phyloP scores from a whole-genome alignment of 768 basidiomycete species.

The Mrakia frigida region DNA sequence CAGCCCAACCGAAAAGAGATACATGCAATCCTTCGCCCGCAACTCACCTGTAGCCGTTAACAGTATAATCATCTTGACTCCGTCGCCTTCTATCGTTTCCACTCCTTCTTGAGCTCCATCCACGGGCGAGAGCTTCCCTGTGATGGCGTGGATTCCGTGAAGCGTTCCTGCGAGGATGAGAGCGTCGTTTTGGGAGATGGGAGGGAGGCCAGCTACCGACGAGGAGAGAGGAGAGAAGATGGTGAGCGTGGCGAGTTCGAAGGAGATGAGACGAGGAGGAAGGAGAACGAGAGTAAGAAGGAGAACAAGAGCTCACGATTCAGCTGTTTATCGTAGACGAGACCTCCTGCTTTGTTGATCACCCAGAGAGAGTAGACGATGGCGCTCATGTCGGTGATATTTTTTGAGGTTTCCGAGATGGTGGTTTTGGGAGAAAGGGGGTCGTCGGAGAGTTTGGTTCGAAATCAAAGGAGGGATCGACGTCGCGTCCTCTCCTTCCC shows the following conservation, averaged over 20 bases:
- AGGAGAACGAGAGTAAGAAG: not conserved
- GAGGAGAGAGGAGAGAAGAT: not conserved
- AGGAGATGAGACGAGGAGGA: conserved; percentile 15
- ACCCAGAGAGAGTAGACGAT: conserved; percentile 50
- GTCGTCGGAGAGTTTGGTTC: not conserved
- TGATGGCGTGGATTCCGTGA: conserved; percentile 98
- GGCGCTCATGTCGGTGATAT: not conserved
- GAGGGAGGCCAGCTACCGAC: conserved; percentile 75
- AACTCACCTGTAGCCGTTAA: conserved; percentile 81
- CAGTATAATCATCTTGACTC: conserved; percentile 87
- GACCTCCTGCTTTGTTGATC: conserved; percentile 96
- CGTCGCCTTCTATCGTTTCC: conserved; percentile 92
- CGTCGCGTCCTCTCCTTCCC: not conserved
- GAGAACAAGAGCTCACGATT: conserved; percentile 18
- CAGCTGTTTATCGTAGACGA: conserved; percentile 65
- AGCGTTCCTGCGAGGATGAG: conserved; percentile 93
- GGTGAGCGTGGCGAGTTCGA: not conserved
- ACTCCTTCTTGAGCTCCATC: conserved; percentile 46
- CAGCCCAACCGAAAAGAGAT: not conserved
- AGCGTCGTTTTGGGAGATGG: conserved; percentile 86
- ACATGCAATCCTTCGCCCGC: too few relatives aligned
- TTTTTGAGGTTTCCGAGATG: not conserved
- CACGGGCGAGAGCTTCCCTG: conserved; percentile 77
- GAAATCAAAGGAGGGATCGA: not conserved
- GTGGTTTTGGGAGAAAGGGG: not conserved